A percentile compares a stretch with the other conserved stretches of the same genome.
These are phyloP conservation scores for Chrysoporthe austroafricana DNA, from an alignment of 2,329 filamentous ascomycete species.

Conservation along the genomic window DNA sequence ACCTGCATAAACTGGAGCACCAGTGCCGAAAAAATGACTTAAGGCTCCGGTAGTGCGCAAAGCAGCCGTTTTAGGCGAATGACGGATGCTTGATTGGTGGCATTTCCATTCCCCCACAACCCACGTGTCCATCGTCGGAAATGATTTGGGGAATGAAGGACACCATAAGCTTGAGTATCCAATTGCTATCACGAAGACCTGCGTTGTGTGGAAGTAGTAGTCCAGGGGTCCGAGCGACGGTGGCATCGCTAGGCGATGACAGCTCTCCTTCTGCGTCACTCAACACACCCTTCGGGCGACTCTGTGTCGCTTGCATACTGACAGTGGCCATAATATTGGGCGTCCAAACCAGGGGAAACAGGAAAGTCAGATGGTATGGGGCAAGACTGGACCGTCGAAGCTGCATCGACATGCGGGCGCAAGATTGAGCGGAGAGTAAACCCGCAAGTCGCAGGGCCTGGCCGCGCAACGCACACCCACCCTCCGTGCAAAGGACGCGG, in stretches of 20 bases:
- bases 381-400: neutral
- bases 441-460: neutral
- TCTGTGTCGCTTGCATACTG: neutral
- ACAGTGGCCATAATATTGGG: neutral
- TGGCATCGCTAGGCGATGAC: neutral
- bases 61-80: neutral
- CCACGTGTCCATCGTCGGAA: slow-evolving; percentile 1
- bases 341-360: neutral
- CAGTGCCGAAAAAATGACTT: slow-evolving; percentile 5
- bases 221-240: neutral
- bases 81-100: slow-evolving; percentile 9
- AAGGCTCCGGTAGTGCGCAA: neutral
- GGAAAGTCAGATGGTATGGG: neutral
- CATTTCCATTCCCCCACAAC: neutral
- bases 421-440: neutral
- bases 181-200: too few relatives aligned
- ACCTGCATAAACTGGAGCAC: neutral
- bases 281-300: too few relatives aligned
- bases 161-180: neutral
- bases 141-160: neutral
- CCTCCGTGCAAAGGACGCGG: neutral
- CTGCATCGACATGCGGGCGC: neutral
- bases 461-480: neutral
- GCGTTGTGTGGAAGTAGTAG: too few relatives aligned
- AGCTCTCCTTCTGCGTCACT: neutral